Evolutionary conservation across 2,329 filamentous ascomycete genomes (phyloP), one percentile per base, ranked within the genome.

Genomic region (Neopestalotiopsis sp.): DNA sequence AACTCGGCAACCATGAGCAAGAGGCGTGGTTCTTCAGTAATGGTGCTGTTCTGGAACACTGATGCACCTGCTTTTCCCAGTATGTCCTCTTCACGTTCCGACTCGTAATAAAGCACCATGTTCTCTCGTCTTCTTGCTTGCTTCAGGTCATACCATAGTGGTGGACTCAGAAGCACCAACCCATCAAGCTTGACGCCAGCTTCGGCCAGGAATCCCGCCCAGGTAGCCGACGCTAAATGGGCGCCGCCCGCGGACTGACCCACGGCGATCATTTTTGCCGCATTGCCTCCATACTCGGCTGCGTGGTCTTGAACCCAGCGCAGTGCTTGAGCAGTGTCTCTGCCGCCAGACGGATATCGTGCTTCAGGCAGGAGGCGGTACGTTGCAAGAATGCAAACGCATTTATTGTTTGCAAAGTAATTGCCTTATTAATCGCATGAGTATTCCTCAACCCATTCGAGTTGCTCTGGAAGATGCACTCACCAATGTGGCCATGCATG

Each of bases 1-100:
- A 65, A 52, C 20, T 65, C 62, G 42, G 38, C 42, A 13, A 65
- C 62, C 62, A 65, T 52, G n/a, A 49, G 62, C 38, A 65, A 40
- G 10, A 65, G 42, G 9, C 42, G 38, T 34, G 62, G 62, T 34
- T 65, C 62, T 4, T 65, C 40, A n/a, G 40, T 17, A 24, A 17
- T 42, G 6, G 24, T n/a, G 42, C 62, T 65, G 13, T 52, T 32
- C 6, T 42, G 38, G 30, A 65, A 65, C 20, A 49, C 62, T 4
- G 62, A 45, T 14, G 30, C 62, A 13, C 38, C 62, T 2, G 62
- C 30, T 14, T 65, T 49, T 28, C 28, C 28, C 12, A 65, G 62
- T 14, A 65, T 65, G n/a, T 65, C 62, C 28, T 65, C 38, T 17
- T 65, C 20, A 9, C 14, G 13, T 7, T 65, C 38, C 10, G 62